These are phyloP conservation scores for Blastosporella zonata DNA, from an alignment of 1,284 basidiomycete genomes.

Conservation along the genomic window DNA sequence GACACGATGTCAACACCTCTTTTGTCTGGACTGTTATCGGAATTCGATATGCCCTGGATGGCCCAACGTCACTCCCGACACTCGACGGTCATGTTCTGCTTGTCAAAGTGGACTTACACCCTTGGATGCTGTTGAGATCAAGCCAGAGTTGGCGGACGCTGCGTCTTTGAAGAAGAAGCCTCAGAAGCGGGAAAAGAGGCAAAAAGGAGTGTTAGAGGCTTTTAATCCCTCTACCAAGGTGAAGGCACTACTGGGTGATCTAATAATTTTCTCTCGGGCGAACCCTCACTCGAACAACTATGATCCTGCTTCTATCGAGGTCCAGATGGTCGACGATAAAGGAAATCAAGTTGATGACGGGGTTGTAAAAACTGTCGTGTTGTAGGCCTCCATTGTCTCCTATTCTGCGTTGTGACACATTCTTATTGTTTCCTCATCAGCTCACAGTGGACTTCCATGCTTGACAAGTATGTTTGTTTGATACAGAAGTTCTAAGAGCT, in stretches of 20 bases:
- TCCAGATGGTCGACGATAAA: conserved; percentile 70
- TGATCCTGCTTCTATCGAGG: conserved; percentile 65
- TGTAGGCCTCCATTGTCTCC: conserved; percentile 52
- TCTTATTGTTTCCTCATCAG: conserved; percentile 33
- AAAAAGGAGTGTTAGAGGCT: conserved; percentile 58
- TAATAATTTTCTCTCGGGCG: conserved; percentile 70
- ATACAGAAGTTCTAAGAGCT: conserved; percentile 1
- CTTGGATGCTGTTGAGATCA: conserved; percentile 76
- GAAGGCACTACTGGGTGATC: conserved; percentile 71
- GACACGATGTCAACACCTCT: conserved; percentile 93
- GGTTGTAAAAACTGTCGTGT: conserved; percentile 85
- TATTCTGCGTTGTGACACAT: background rate
- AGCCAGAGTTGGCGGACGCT: conserved; percentile 42
- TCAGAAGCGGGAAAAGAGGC: conserved; percentile 67
- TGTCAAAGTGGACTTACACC: conserved; percentile 68
- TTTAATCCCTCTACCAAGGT: conserved; percentile 86
- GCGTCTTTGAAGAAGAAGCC: conserved; percentile 56
- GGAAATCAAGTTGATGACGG: conserved; percentile 70
- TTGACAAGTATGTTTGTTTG: conserved; percentile 77
- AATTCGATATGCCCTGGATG: conserved; percentile 73
- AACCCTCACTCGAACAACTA: conserved; percentile 88
- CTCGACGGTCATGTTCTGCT: conserved; percentile 63
- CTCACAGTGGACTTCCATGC: conserved; percentile 95
- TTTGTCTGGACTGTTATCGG: conserved; percentile 83
- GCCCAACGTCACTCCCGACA: conserved; percentile 64